These are phyloP conservation scores for Linaria vulgaris DNA, from an alignment of 257 asterid species.

Conservation along the genomic window DNA sequence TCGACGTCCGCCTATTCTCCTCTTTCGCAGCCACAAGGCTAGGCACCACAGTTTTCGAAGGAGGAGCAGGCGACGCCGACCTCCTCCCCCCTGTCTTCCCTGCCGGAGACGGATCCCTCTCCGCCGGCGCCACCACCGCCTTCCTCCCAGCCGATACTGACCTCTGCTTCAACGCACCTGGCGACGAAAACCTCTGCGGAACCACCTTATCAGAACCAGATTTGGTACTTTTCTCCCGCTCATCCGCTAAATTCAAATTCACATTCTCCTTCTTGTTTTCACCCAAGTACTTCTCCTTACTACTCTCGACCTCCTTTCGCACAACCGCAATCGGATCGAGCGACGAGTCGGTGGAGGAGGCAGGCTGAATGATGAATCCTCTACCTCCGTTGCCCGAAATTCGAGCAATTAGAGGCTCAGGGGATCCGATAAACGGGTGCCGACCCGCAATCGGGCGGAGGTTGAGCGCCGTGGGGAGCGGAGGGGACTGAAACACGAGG, in stretches of 20 bases:
- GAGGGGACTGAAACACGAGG: slow-evolving; percentile 64
- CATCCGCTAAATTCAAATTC: slow-evolving; percentile 33
- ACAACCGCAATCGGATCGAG: slow-evolving; percentile 55
- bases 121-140: slow-evolving; percentile 40
- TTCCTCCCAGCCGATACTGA: slow-evolving; percentile 62
- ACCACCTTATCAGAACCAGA: slow-evolving; percentile 39
- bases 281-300: slow-evolving; percentile 24
- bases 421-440: slow-evolving; percentile 71
- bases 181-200: slow-evolving; percentile 70
- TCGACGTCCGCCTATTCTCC: slow-evolving; percentile 68
- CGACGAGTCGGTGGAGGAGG: slow-evolving; percentile 46
- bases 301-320: slow-evolving; percentile 36
- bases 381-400: slow-evolving; percentile 38
- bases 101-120: slow-evolving; percentile 85
- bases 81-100: slow-evolving; percentile 61
- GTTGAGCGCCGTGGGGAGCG: slow-evolving; percentile 65
- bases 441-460: slow-evolving; percentile 83
- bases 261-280: slow-evolving; percentile 55
- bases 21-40: slow-evolving; percentile 82
- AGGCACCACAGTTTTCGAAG: slow-evolving; percentile 86
- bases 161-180: slow-evolving; percentile 63
- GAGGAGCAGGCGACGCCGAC: slow-evolving; percentile 88
- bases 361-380: slow-evolving; percentile 69
- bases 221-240: slow-evolving; percentile 8
- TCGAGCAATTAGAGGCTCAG: slow-evolving; percentile 74